These are phyloP conservation scores for Parsonsia alboflavescens DNA, from an alignment of 257 asterid genomes.

Conservation along the genomic window DNA sequence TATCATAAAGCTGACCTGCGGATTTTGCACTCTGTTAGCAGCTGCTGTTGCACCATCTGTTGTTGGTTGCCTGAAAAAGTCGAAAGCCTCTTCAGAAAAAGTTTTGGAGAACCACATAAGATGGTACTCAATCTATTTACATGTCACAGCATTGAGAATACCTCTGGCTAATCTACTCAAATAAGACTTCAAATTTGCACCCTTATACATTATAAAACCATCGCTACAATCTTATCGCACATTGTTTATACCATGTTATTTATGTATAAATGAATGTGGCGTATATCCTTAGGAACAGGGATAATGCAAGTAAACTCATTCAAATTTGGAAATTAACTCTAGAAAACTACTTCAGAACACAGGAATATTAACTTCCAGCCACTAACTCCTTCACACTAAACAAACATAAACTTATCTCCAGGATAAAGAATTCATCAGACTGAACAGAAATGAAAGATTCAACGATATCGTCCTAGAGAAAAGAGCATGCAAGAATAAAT, in stretches of 20 bases:
- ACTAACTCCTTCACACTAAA: not conserved
- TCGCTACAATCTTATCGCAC: not conserved
- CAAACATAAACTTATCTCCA: not conserved
- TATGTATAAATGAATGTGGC: no score
- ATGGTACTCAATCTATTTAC: not conserved
- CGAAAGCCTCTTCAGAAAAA: constrained; percentile 3
- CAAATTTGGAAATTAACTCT: not conserved
- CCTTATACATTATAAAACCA: not conserved
- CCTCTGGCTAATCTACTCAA: not conserved
- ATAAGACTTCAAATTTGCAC: not conserved
- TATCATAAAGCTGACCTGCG: constrained; percentile 45
- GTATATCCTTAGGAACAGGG: not conserved
- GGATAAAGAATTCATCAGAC: not conserved
- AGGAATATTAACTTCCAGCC: not conserved
- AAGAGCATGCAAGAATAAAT: not conserved
- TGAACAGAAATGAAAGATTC: not conserved
- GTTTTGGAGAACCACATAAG: not conserved
- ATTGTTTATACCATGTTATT: no score
- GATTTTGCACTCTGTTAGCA: constrained; percentile 35
- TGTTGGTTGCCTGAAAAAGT: constrained; percentile 26
- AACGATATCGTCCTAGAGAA: not conserved
- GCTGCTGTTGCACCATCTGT: constrained; percentile 30
- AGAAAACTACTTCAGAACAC: not conserved
- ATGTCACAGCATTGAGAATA: not conserved
- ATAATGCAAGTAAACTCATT: not conserved